These are phyloP conservation scores for Salix brachista DNA, from an alignment of 345 rosid species.

Conservation along the genomic window DNA sequence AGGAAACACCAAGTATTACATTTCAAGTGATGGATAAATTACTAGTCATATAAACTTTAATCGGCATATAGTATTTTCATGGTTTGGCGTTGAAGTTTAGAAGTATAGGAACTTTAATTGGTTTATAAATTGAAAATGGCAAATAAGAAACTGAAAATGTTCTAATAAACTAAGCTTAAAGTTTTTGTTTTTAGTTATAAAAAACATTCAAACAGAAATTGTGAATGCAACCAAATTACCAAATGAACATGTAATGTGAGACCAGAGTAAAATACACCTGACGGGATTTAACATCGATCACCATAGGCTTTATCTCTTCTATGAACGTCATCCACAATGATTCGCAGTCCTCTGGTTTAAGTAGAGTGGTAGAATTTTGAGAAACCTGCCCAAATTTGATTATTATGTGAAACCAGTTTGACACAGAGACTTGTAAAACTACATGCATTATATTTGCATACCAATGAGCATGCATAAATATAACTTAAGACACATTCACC, in stretches of 20 bases:
- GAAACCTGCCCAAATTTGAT: conserved; percentile 47
- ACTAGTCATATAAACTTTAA: too few species aligned
- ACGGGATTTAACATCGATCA: conserved; percentile 52
- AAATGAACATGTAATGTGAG: background rate
- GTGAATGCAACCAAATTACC: too few species aligned
- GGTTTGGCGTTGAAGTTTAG: too few species aligned
- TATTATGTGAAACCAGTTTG: conserved; percentile 3
- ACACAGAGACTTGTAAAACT: background rate
- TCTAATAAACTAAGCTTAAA: background rate
- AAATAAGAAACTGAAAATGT: too few species aligned
- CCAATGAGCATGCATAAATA: background rate
- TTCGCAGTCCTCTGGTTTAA: conserved; percentile 32
- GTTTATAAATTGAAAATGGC: too few species aligned
- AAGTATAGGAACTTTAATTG: too few species aligned
- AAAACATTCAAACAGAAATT: too few species aligned
- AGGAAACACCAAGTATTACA: too few species aligned
- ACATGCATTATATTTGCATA: background rate
- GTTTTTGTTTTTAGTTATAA: too few species aligned
- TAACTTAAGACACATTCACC: background rate
- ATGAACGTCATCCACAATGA: conserved; percentile 30
- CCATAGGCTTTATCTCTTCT: conserved; percentile 25
- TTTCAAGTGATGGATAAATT: too few species aligned
- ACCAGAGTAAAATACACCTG: conserved; percentile 37
- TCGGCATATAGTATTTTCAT: too few species aligned
- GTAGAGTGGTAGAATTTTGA: conserved; percentile 30